Evolutionary conservation across 73 alveolate species (phyloP).

Genomic region (Paramecium sonneborni): DNA sequence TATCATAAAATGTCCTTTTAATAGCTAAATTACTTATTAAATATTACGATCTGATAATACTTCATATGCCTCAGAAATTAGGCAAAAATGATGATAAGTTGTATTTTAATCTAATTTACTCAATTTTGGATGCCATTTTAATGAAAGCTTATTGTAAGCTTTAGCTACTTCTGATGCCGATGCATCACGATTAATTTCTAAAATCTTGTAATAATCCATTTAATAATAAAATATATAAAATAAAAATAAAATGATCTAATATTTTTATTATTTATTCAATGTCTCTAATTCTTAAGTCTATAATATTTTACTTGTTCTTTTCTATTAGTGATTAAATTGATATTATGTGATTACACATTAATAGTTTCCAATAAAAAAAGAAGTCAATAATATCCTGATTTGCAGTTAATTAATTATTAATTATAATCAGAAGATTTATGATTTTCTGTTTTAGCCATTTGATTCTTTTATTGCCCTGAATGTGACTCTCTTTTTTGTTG

Average conservation of each 20-base stretch:
- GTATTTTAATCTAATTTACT: conserved; percentile 80
- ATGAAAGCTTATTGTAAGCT: conserved; percentile 86
- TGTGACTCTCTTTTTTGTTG: neutral
- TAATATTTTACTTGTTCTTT: no score
- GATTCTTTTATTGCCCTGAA: conserved; percentile 20
- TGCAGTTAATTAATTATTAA: neutral
- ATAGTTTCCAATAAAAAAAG: neutral
- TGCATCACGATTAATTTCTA: conserved; percentile 83
- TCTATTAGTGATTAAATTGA: no score
- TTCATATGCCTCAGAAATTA: conserved; percentile 96
- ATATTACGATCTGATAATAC: conserved; percentile 81
- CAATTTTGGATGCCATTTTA: conserved; percentile 91
- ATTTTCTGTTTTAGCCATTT: neutral
- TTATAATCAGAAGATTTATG: neutral
- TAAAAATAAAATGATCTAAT: neutral
- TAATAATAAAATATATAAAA: neutral
- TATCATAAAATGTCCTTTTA: conserved; percentile 84
- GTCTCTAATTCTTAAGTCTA: no score
- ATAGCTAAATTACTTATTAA: conserved; percentile 25
- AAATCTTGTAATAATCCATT: conserved; percentile 87
- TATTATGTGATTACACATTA: no score
- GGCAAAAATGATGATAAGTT: conserved; percentile 80
- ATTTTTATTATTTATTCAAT: neutral
- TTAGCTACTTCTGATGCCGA: conserved; percentile 86
- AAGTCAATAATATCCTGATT: neutral